phyloP scores from a whole-genome alignment of 352 stramenopile genomes.

The Pythium myriotylum region DNA sequence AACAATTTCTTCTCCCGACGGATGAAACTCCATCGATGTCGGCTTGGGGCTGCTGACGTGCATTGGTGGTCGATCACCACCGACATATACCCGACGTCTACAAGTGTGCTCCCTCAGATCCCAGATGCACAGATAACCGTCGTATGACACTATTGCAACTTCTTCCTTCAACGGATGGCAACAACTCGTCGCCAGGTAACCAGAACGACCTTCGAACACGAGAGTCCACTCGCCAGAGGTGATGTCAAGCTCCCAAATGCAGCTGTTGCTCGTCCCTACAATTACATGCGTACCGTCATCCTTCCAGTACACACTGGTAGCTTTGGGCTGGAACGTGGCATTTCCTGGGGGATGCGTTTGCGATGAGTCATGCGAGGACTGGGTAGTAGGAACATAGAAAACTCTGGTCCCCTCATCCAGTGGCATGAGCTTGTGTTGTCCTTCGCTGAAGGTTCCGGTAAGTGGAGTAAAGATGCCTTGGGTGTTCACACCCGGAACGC shows the following conservation, averaged over 20 bases:
- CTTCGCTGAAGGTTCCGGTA: slow-evolving; percentile 51
- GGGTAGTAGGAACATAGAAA: slow-evolving; percentile 44
- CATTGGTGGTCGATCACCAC: slow-evolving; percentile 11
- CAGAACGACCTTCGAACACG: slow-evolving; percentile 55
- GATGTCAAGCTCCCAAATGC: slow-evolving; percentile 65
- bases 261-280: slow-evolving; percentile 60
- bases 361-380: slow-evolving; percentile 36
- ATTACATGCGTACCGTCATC: slow-evolving; percentile 53
- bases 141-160: slow-evolving; percentile 48
- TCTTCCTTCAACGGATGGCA: slow-evolving; percentile 51
- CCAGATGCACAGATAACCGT: slow-evolving; percentile 60
- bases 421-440: slow-evolving; percentile 40
- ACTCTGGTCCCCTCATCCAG: slow-evolving; percentile 37
- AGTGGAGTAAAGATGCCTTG: slow-evolving; percentile 58
- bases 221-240: slow-evolving; percentile 46
- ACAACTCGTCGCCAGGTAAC: slow-evolving; percentile 34
- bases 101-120: slow-evolving; percentile 48
- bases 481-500: slow-evolving; percentile 61
- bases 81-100: slow-evolving; percentile 38
- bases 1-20: slow-evolving; percentile 50
- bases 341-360: neutral
- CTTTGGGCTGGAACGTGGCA: slow-evolving; percentile 31
- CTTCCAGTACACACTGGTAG: slow-evolving; percentile 60
- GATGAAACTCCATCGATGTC: slow-evolving; percentile 59
- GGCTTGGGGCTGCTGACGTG: slow-evolving; percentile 29